Evolutionary conservation across 768 basidiomycete genomes (phyloP), one percentile per base, ranked within the genome.

Genomic region (Pleurotus eryngii): DNA sequence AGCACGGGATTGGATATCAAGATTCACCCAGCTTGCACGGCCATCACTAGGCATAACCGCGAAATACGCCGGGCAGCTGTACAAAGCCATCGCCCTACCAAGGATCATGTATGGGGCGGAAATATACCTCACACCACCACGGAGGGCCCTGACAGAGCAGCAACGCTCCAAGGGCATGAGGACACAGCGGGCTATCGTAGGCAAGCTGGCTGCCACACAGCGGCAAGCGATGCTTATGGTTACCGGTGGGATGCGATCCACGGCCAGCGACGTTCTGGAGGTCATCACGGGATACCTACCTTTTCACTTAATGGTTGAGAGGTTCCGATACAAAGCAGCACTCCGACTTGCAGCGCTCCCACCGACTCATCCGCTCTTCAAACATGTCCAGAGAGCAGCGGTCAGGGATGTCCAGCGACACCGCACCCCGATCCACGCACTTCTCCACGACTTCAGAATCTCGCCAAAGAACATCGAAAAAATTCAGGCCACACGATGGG

Each of bases 211-310:
- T 22, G 22, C 22, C 22, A 22, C 22, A 22, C 22, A 22, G 22
- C 22, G 22, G 22, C 22, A 22, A 22, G 2, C 22, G 22, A 22
- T 22, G 22, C 22, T 22, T 2, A 22, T 22, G 22, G 22, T 22
- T 22, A 22, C 22, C 22, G 22, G 22, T 22, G 64, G 61, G 1
- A 30, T 65, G 40, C 18, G 58, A 22, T 39, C 63, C 4, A 59
- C 64, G 17, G 30, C 63, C 3, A 62, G 47, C 1, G 66, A 68
- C 50, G 11, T 61, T 5, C 43, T 70, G 0, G 60, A 68, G 9
- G 57, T 56, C 2, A 63, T 69, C 24, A 59, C 68, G 3, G 57
- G 63, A 53, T 43, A 68, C 0, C 54, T 61, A 1, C 68, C 68
- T 0, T 47, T 68, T 11, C 17, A 64, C 27, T 55, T 66, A 18